These are phyloP conservation scores for Agrostemma githago DNA, from an alignment of 148 eudicot genomes.

Conservation along the genomic window DNA sequence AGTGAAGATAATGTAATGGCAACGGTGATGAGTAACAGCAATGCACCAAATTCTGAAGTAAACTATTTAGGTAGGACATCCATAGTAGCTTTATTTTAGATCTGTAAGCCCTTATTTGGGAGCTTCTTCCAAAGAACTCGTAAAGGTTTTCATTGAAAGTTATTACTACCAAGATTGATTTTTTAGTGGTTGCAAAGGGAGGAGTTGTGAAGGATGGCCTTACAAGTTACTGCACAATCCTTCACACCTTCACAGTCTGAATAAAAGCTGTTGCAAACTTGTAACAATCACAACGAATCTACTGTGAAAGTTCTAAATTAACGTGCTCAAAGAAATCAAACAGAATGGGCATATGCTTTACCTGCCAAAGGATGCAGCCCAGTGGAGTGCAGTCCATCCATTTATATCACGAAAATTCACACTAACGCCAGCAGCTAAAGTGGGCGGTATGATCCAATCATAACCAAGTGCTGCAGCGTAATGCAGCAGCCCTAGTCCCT, in stretches of 20 bases:
- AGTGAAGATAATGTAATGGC: background rate
- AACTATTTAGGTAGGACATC: background rate
- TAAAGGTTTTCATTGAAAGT: background rate
- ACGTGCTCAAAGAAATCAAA: background rate
- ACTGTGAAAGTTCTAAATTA: background rate
- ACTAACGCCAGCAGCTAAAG: slow-evolving; percentile 65
- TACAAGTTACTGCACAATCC: background rate
- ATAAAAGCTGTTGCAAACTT: background rate
- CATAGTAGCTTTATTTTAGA: background rate
- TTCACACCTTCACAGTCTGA: background rate
- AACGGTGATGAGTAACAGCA: background rate
- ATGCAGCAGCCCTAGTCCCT: slow-evolving; percentile 80
- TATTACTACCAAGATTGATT: background rate
- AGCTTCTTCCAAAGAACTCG: background rate
- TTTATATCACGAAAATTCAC: slow-evolving; percentile 69
- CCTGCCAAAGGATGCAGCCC: slow-evolving; percentile 92
- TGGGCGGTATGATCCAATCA: slow-evolving; percentile 72
- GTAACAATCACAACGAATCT: background rate
- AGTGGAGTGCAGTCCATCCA: slow-evolving; percentile 91
- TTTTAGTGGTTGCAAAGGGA: background rate
- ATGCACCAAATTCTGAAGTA: background rate
- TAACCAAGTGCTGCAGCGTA: slow-evolving; percentile 78
- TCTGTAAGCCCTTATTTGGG: background rate
- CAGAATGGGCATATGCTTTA: slow-evolving; percentile 11
- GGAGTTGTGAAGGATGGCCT: background rate